Evolutionary conservation across 768 basidiomycete genomes (phyloP), one percentile per base, ranked within the genome.

Genomic region (Termitomyces sp.): DNA sequence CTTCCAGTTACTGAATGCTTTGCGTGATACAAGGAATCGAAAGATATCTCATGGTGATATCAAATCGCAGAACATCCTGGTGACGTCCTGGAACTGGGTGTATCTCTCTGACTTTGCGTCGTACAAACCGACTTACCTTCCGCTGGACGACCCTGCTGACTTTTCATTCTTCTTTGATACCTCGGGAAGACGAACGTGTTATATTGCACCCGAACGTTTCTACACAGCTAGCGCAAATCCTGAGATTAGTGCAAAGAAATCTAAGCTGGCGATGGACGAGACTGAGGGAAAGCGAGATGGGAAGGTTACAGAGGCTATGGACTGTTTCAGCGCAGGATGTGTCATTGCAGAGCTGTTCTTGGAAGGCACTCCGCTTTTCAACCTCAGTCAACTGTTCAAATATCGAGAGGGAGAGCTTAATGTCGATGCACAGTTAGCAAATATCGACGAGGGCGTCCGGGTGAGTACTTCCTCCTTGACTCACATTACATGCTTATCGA

Each of bases 121-220:
- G 0, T 96, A 92, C 83, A 99, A 99, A 72, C 97, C 96, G 0
- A 96, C 94, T 2, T 92, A 87, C 72, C 85, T 99, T 12, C 97
- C 97, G 0, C 83, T 98, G 48, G 94, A 99, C 69, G 96, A 98
- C 70, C 97, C 97, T 4, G 87, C 96, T 8, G 95, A 96, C 75
- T 99, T 98, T 74, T 96, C 95, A 4, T 97, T 95, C 79, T 99
- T 89, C 81, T 98, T 96, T 74, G 97, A 99, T 74, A 94, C 94
- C 4, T 94, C 93, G 13, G 93, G 94, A 2, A 81, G 94, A 7
- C 84, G 96, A 12, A 96, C 93, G 1, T 99, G 97, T 72, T 98
- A 98, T 69, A 79, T 99, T 61, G 97, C 97, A 0, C 97, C 97
- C 0, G 97, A 99, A 68, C 81, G 97, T 11, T 99, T 98, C 77